phyloP scores from a whole-genome alignment of 257 asterid genomes.

The Hygrophila difformis region DNA sequence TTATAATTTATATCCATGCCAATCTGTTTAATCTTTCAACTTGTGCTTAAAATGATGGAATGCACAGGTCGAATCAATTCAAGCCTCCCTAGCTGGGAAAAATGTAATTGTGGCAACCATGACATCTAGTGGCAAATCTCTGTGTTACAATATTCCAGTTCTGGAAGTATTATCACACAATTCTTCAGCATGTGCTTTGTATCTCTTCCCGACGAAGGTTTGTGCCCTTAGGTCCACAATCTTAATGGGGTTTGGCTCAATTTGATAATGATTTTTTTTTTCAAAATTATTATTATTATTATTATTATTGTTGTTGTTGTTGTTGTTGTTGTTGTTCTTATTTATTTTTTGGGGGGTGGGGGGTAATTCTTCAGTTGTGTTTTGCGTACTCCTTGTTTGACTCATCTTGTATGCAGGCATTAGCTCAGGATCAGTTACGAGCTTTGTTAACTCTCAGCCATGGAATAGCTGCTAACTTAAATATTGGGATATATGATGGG shows the following conservation, averaged over 20 bases:
- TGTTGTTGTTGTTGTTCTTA: too few species aligned
- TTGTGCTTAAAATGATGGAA: conserved; percentile 16
- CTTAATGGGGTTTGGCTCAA: conserved; percentile 15
- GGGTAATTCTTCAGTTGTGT: conserved; percentile 6
- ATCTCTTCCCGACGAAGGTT: conserved; percentile 96
- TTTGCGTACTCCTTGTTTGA: conserved; percentile 14
- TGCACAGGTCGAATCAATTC: conserved; percentile 68
- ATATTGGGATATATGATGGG: conserved; percentile 87
- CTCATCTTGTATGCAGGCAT: conserved; percentile 52
- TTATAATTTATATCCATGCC: conserved; percentile 5
- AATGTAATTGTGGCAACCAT: conserved; percentile 88
- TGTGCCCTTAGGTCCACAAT: conserved; percentile 11
- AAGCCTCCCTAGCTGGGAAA: conserved; percentile 85
- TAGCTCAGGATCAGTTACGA: conserved; percentile 96
- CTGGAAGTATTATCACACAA: conserved; percentile 58
- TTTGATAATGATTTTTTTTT: conserved; percentile 6
- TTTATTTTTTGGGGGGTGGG: too few species aligned
- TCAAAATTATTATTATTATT: too few species aligned
- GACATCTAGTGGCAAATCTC: conserved; percentile 99
- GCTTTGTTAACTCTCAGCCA: conserved; percentile 50
- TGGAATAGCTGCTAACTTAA: conserved; percentile 53
- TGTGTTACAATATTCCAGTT: conserved; percentile 93
- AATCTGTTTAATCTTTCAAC: conserved; percentile 6
- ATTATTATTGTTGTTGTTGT: too few species aligned
- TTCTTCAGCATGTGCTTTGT: conserved; percentile 72